These are phyloP conservation scores for Calonectria pteridis DNA, from an alignment of 2,329 filamentous ascomycete genomes.

Conservation along the genomic window DNA sequence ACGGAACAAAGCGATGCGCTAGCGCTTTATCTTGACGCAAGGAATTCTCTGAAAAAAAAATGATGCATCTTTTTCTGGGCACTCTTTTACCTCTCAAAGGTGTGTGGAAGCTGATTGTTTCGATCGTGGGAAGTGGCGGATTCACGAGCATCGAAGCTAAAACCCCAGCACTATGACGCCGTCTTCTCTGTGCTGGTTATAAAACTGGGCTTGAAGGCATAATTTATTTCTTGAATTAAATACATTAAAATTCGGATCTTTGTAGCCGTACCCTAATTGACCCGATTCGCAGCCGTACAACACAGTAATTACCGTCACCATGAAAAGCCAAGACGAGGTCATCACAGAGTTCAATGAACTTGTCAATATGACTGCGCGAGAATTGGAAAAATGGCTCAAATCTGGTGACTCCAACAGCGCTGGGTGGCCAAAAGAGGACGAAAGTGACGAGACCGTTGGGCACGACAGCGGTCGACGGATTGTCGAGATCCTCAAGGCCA, in stretches of 20 bases:
- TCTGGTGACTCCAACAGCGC: conserved; percentile 68
- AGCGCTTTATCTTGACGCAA: not conserved
- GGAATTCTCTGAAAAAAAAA: not conserved
- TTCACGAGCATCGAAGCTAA: not conserved
- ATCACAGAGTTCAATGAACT: conserved; percentile 73
- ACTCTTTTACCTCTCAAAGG: too few relatives aligned
- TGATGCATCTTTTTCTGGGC: not conserved
- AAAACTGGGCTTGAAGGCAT: not conserved
- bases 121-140: not conserved
- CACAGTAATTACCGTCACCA: conserved; percentile 8
- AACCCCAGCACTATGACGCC: not conserved
- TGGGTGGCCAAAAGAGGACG: conserved; percentile 71
- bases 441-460: conserved; percentile 71
- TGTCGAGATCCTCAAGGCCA: conserved; percentile 71
- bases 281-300: not conserved
- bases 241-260: too few relatives aligned
- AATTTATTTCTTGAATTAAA: too few relatives aligned
- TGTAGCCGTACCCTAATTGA: not conserved
- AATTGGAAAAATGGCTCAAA: conserved; percentile 73
- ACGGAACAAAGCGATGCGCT: too few relatives aligned
- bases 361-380: conserved; percentile 74
- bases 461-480: conserved; percentile 75
- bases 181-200: not conserved
- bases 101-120: not conserved
- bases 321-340: conserved; percentile 47